phyloP scores from a whole-genome alignment of 208 protist genomes.

The Leishmania turanica region DNA sequence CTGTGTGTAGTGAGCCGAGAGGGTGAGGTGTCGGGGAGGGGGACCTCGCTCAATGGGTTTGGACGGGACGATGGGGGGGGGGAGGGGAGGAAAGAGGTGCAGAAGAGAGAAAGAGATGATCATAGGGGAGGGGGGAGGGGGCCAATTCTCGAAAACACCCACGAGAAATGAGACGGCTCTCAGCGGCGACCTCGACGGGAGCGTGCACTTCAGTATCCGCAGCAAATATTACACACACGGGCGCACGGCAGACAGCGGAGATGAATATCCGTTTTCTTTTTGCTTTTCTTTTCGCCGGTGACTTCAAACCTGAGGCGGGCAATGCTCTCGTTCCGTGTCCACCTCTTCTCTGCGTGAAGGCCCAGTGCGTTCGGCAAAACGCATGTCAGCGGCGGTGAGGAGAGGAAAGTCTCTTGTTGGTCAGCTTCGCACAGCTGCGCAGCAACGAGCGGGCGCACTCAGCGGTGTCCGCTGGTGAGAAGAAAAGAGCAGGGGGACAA shows the following conservation, averaged over 20 bases:
- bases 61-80: neutral
- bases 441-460: neutral
- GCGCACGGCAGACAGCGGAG: neutral
- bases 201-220: neutral
- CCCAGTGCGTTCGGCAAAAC: neutral
- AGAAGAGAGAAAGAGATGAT: neutral
- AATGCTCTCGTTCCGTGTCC: neutral
- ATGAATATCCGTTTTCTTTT: neutral
- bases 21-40: neutral
- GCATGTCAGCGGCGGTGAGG: neutral
- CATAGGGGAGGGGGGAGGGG: neutral
- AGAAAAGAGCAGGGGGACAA: neutral
- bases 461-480: neutral
- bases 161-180: neutral
- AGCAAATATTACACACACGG: neutral
- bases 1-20: neutral
- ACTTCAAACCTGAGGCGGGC: neutral
- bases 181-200: neutral
- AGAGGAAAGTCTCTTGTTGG: neutral
- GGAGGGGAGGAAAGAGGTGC: neutral
- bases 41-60: neutral
- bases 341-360: neutral
- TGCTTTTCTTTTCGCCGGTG: neutral
- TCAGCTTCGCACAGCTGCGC: neutral
- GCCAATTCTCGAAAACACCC: neutral